phyloP scores from a whole-genome alignment of 1,284 basidiomycete genomes.

The Puccinia triticina region DNA sequence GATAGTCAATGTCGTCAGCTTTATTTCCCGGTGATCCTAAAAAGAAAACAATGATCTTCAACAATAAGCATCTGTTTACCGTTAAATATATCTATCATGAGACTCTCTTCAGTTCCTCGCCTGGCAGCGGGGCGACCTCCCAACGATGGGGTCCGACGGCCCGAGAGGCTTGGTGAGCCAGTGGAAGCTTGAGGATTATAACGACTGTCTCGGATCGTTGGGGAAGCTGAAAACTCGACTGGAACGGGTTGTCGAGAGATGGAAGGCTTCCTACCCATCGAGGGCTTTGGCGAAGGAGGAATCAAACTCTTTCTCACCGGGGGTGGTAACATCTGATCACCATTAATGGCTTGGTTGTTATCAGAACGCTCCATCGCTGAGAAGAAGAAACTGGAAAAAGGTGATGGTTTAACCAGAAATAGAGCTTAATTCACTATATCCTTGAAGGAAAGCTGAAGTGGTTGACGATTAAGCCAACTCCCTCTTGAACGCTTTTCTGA shows the following conservation, averaged over 20 bases:
- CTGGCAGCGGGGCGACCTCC: background rate
- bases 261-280: background rate
- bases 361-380: too few species aligned
- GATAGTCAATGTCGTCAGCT: background rate
- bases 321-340: conserved; percentile 14
- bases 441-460: too few species aligned
- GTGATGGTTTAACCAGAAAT: too few species aligned
- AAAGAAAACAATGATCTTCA: too few species aligned
- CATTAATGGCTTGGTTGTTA: too few species aligned
- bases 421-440: too few species aligned
- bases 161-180: background rate
- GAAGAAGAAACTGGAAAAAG: too few species aligned
- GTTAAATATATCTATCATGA: background rate
- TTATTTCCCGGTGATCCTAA: too few species aligned
- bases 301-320: background rate
- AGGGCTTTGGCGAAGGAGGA: background rate
- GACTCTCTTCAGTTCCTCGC: background rate
- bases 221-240: conserved; percentile 5
- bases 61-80: background rate
- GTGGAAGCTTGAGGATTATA: background rate
- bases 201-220: background rate
- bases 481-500: too few species aligned
- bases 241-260: background rate
- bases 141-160: background rate
- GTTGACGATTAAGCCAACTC: too few species aligned